Base-by-base conservation (phyloP, 495 filamentous ascomycete genomes). In the Bombardia bombarda region DNA sequence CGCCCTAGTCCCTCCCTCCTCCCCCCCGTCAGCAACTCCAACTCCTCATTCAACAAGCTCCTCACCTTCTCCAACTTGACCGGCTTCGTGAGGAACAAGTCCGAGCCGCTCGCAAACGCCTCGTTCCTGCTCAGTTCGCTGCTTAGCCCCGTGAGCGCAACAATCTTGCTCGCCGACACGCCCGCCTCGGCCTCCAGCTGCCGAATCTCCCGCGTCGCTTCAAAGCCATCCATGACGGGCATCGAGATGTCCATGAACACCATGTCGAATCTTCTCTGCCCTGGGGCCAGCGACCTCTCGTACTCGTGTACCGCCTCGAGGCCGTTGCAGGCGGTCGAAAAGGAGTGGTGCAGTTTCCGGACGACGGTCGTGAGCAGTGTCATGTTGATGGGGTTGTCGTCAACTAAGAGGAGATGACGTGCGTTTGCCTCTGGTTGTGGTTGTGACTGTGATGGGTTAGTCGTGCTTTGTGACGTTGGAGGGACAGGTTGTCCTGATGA, bases 381-480 rank as follows among this genome's bases (percentile, higher is more conserved):
- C 25, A 86, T 72, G 48, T 88, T 88, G 51, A 88, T 86, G 3
- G 70, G 65, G 54, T 88, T 88, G 51, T 88, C 84, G 45, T 88
- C 84, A 0, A 87, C 83, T 0, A 86, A 71, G 1, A 87, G 70
- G 4, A 86, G 66, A 19, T 60, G 58, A n/a, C n/a, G n/a, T n/a
- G n/a, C n/a, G 0, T 48, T 55, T 14, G 12, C 28, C 14, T 14
- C 33, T 35, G 16, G 38, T 19, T 14, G 10, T 16, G 1, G 21
- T 38, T 2, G 28, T 16, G 59, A 18, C 39, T 53, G 51, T 22
- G n/a, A n/a, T 14, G 12, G 32, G 4, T 33, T 5, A 14, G 6
- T 5, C 34, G 3, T 5, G 24, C 5, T 5, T 10, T 26, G 24
- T 10, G 24, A 10, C 24, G 5, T 5, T 10, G 24, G 24, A 5